Evolutionary conservation across 768 basidiomycete species (phyloP), one percentile per base, ranked within the genome.

Genomic region (Xanthoconium stramineum): DNA sequence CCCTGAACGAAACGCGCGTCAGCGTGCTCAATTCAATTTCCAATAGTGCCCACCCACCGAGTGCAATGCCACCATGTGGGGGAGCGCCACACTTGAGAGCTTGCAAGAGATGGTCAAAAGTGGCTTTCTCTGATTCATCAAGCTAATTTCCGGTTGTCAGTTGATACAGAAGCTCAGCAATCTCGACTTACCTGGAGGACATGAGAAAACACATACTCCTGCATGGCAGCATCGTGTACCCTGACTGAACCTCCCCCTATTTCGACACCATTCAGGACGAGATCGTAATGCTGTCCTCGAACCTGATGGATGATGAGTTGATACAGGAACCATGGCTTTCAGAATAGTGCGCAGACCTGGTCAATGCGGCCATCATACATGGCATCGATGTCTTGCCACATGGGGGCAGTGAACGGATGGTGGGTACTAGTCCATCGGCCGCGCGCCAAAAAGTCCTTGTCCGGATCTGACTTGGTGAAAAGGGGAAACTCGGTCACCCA

Each of bases 401-500:
- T 90, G 20, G 95, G 95, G 10, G 95, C 94, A 13, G 95, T 98
- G 73, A 98, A 98, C 3, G 95, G 95, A 72, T 98, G 95, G 65
- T 98, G 95, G 4, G 91, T 86, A 60, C 89, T 90, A 61, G 90
- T 89, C 91, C 92, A 96, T 65, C 94, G 80, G 32, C 94, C 94
- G 54, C 84, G 81, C 5, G 93, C 89, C 32, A 94, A 73, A 67
- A 87, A 83, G 37, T 90, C 85, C 74, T 97, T 97, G 75, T 97
- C 94, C 53, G 80, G 78, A 69, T 97, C 94, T 37, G 87, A 84
- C 32, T 79, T 84, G 15, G 94, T 85, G 75, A 96, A 97, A 24
- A 98, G 79, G 14, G 95, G 95, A 69, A 97, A 97, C 70, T 96
- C 94, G 6, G 93, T 96, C 51, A 98, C 83, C 95, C 95, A 98